Evolutionary conservation across 2,329 filamentous ascomycete species (phyloP), one percentile per base, ranked within the genome.

Genomic region (Paracamarosporium sp.): DNA sequence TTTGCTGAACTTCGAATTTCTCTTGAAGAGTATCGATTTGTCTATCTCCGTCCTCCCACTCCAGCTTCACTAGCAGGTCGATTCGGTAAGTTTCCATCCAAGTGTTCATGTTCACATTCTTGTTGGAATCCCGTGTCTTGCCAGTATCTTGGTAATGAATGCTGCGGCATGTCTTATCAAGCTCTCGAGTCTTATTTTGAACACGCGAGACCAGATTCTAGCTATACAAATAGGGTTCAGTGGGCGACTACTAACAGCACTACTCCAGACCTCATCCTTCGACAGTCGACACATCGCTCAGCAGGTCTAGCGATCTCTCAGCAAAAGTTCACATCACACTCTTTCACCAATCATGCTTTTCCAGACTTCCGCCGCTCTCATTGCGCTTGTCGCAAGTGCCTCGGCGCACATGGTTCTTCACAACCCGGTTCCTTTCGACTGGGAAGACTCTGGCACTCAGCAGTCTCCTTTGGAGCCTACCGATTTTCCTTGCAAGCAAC

Each of bases 401-500:
- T 84, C 86, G 48, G 92, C 90, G 41, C 95, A 98, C 77, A 90
- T 97, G 83, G 79, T 85, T 38, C 89, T 98, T 82, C 78, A 70
- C 51, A 82, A 79, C 8, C 94, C 95, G 0, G 73, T 80, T 3
- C 92, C 92, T 0, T 93, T 86, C 62, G 72, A 77, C 60, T 56
- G 61, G 57, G 52, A 56, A 30, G 71, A 77, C 47, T 66, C 72
- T 15, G 72, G 76, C 9, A 78, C 84, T 20, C 81, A 81, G 77
- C 94, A 90, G 77, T 78, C 79, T 3, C 94, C 95, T 0, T 81
- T 97, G 0, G 66, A 72, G 0, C 76, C 77, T 0, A 72, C 77
- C 35, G 80, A 97, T 73, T 99, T 91, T 72, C 95, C 95, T 0
- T 98, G 95, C 86, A 93, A 97, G 75, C 79, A 84, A 7, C 80